These are phyloP conservation scores for Entophlyctis helioformis DNA, from an alignment of 192 early-diverging fungal genomes.

Conservation along the genomic window DNA sequence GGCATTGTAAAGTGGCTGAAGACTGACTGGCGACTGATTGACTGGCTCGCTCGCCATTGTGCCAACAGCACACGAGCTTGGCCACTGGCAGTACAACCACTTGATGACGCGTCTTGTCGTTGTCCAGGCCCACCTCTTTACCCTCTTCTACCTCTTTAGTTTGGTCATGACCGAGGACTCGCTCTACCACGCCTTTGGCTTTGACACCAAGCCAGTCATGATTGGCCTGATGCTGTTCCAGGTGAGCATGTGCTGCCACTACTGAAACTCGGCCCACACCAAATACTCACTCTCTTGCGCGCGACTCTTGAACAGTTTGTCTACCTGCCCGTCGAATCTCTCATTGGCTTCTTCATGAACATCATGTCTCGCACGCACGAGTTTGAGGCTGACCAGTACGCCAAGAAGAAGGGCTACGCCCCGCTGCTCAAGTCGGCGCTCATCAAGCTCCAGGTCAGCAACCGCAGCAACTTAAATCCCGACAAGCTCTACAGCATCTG, in stretches of 20 bases:
- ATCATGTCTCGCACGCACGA: constrained; percentile 75
- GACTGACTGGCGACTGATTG: too few relatives aligned
- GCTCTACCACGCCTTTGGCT: constrained; percentile 83
- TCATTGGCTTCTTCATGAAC: constrained; percentile 66
- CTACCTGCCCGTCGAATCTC: constrained; percentile 66
- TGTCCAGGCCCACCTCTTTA: constrained; percentile 64
- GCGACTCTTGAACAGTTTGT: constrained; percentile 27
- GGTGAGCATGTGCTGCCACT: constrained; percentile 6
- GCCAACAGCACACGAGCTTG: constrained; percentile 75
- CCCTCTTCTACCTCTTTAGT: constrained; percentile 33
- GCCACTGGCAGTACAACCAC: constrained; percentile 88
- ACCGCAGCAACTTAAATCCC: constrained; percentile 74
- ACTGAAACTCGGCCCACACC: background rate
- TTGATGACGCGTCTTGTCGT: constrained; percentile 62
- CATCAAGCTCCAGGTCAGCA: constrained; percentile 85
- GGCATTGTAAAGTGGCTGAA: too few relatives aligned
- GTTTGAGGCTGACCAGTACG: constrained; percentile 88
- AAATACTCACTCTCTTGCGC: background rate
- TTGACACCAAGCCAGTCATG: constrained; percentile 58
- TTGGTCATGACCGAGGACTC: constrained; percentile 63
- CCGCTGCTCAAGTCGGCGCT: constrained; percentile 58
- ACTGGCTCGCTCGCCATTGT: too few relatives aligned
- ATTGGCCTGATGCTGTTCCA: constrained; percentile 90
- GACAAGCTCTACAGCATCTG: constrained; percentile 83
- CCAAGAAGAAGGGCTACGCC: constrained; percentile 71